Evolutionary conservation across 768 basidiomycete species (phyloP), one percentile per base, ranked within the genome.

Genomic region (Polyporus arcularius): DNA sequence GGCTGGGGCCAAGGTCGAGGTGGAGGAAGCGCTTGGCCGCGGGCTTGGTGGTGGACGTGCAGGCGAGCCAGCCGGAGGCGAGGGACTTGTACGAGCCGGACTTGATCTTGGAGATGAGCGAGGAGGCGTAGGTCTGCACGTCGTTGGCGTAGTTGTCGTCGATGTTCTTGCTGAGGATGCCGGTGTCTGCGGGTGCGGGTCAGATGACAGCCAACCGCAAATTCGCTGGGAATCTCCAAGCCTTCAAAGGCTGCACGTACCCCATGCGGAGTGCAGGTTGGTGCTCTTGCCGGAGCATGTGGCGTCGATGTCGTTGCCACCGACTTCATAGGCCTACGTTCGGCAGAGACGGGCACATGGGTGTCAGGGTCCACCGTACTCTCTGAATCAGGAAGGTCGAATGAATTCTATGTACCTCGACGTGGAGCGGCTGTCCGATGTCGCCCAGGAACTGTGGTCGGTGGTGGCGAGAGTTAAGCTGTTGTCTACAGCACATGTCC

Each of bases 91-190:
- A 73, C 3, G 64, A 57, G 21, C 74, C 74, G 16, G 60, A 66
- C 74, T 79, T 73, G 62, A 84, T 82, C 32, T 58, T n/a, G 21
- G 55, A 26, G 43, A 70, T 49, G 16, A 71, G 63, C 40, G 64
- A 60, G 8, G 60, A 38, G 4, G 67, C 69, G 46, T 70, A 71
- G 2, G 61, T 67, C 30, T 48, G 30, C 5, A 64, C 64, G 38
- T n/a, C 48, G 56, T 67, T 60, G 41, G 60, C 69, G 55, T 71
- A 64, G 45, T 61, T 67, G 18, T 60, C 65, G 42, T 70, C 59
- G 48, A 70, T 62, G 59, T 71, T 69, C 55, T 64, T 66, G 56
- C 58, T 65, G 26, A 71, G 47, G 43, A 71, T 70, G n/a, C 69
- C 69, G 18, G 70, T 71, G 41, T 71, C 68, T 68, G 53, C 21